phyloP scores from a whole-genome alignment of 306 rosid genomes.

The Vigna reflexopilosa region DNA sequence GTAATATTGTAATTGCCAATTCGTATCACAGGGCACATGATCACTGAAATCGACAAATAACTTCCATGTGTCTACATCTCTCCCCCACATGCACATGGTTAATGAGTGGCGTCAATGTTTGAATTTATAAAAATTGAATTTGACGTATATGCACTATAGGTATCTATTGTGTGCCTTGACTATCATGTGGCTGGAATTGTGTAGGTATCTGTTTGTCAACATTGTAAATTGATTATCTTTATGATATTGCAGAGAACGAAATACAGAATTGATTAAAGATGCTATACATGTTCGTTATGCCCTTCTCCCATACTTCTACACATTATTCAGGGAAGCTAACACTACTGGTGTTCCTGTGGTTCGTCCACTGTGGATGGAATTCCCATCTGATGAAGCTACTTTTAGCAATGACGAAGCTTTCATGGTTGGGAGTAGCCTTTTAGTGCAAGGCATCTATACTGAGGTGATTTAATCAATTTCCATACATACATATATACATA shows the following conservation, averaged over 20 bases:
- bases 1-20: slow-evolving; percentile 12
- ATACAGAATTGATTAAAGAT: slow-evolving; percentile 79
- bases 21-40: not conserved
- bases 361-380: slow-evolving; percentile 99
- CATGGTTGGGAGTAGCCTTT: slow-evolving; percentile 89
- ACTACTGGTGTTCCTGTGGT: slow-evolving; percentile 82
- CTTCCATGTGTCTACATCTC: not conserved
- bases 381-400: slow-evolving; percentile 91
- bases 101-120: slow-evolving; percentile 18
- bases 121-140: slow-evolving; percentile 9
- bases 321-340: slow-evolving; percentile 93
- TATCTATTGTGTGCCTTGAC: slow-evolving; percentile 20
- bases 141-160: slow-evolving; percentile 11
- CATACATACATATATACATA: not conserved
- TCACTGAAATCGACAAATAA: slow-evolving; percentile 23
- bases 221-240: slow-evolving; percentile 37
- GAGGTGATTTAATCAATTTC: slow-evolving; percentile 65
- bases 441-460: slow-evolving; percentile 93
- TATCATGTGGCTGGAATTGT: slow-evolving; percentile 19
- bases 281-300: slow-evolving; percentile 85
- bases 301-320: slow-evolving; percentile 89
- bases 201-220: slow-evolving; percentile 30
- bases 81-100: not conserved
- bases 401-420: slow-evolving; percentile 93
- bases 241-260: slow-evolving; percentile 72